phyloP scores from a whole-genome alignment of 495 filamentous ascomycete species.

The Endocarpon pusillum region DNA sequence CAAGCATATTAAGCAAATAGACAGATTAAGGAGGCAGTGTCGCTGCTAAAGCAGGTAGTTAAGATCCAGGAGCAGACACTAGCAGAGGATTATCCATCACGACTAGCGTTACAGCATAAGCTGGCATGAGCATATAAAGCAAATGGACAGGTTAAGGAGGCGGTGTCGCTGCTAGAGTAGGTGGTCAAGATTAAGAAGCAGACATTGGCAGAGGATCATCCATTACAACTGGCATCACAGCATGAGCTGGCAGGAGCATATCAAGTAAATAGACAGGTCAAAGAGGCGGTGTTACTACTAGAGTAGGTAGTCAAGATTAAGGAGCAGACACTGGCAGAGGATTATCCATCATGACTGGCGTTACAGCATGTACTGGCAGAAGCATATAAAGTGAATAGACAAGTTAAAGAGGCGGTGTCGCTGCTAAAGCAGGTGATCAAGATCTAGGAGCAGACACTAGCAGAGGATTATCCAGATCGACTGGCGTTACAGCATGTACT shows the following conservation, averaged over 20 bases:
- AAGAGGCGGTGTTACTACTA: constrained; percentile 6
- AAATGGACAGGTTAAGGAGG: constrained; percentile 2
- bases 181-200: constrained; percentile 4
- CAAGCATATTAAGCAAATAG: constrained; percentile 14
- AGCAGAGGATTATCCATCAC: constrained; percentile 8
- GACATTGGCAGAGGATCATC: constrained; percentile 5
- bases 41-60: neutral
- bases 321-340: constrained; percentile 3
- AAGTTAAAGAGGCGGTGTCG: constrained; percentile 2
- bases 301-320: constrained; percentile 5
- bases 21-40: neutral
- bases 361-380: constrained; percentile 3
- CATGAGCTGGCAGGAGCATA: constrained; percentile 3
- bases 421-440: constrained; percentile 3
- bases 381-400: constrained; percentile 5
- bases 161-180: constrained; percentile 4
- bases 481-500: neutral
- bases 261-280: constrained; percentile 1
- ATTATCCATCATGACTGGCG: constrained; percentile 4
- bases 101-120: neutral
- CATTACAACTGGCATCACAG: constrained; percentile 4
- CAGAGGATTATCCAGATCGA: neutral
- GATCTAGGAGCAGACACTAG: constrained; percentile 4
- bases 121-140: constrained; percentile 3
- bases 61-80: neutral